These are phyloP conservation scores for Fraxinus angustifolia DNA, from an alignment of 305 asterid genomes.

Conservation along the genomic window DNA sequence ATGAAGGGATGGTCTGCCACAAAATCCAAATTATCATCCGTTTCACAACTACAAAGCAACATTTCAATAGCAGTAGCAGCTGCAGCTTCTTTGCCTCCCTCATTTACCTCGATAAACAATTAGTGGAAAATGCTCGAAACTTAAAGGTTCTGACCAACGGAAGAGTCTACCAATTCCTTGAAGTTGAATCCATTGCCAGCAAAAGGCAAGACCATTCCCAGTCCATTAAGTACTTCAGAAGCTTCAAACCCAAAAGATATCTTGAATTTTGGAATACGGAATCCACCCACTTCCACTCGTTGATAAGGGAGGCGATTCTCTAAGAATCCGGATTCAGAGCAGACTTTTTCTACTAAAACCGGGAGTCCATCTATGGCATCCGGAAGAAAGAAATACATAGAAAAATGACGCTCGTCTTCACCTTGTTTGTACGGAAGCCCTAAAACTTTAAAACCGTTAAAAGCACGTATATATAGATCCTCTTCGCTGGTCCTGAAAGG, in stretches of 20 bases:
- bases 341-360: conserved; percentile 10
- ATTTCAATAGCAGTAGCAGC: not conserved
- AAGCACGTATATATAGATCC: not conserved
- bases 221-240: not conserved
- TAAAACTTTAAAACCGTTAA: conserved; percentile 4
- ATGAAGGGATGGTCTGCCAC: conserved; percentile 13
- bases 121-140: not conserved
- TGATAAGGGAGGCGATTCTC: conserved; percentile 1
- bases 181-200: not conserved
- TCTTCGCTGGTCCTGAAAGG: conserved; percentile 6
- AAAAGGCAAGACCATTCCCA: conserved; percentile 8
- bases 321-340: conserved; percentile 15
- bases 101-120: not conserved
- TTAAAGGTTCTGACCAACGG: not conserved
- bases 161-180: not conserved
- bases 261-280: conserved; percentile 19
- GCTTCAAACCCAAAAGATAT: not conserved
- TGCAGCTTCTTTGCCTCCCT: not conserved
- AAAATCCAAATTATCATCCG: not conserved
- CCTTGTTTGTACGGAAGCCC: conserved; percentile 9
- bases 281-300: not conserved
- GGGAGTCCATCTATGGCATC: conserved; percentile 16
- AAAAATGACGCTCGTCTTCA: not conserved
- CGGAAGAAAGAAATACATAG: conserved; percentile 11
- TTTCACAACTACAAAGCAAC: too few relatives aligned